Base-by-base conservation (phyloP, 768 basidiomycete species). In the Boletus reticulatus region DNA sequence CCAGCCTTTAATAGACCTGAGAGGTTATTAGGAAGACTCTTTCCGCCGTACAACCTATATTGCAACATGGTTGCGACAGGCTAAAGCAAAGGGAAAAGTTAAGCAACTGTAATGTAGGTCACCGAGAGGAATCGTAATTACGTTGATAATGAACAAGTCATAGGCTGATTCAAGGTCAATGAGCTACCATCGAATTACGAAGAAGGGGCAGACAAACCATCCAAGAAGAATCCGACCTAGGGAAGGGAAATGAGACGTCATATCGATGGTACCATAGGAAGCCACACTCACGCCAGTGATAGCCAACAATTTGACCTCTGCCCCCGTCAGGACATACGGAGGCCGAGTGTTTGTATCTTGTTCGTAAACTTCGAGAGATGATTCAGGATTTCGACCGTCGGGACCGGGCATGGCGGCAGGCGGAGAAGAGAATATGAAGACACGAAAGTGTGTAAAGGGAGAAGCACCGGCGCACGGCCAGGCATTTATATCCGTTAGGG, bases 141-240 rank as follows among this genome's bases (percentile, higher is more conserved):
- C 84, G 67, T 87, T 87, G 67, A 88, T 86, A 58, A 87, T 80
- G 71, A 87, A 88, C 6, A 88, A 72, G 64, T 88, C 86, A 59
- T 88, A 88, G 6, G 85, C 86, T 84, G 56, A 20, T 45, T 24
- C n/a, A n/a, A 34, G 13, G n/a, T 53, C 52, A 16, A 52, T 62
- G 8, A 67, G 43, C 20, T 14, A 7, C 32, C 38, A 20, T 42
- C 29, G 47, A 38, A 42, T 27, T 27, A 22, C 8, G 46, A 24
- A 13, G 29, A 20, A 10, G 11, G 8, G 16, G 19, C n/a, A 27
- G 39, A 67, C 80, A 43, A 55, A 85, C 85, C 85, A 67, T 88
- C 86, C 34, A 88, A 73, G 74, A 88, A 87, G 69, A 87, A 87
- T 8, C 86, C 86, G 48, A 86, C 81, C 84, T 85, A 53, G 1